These are phyloP conservation scores for Nicotiana noctiflora DNA, from an alignment of 257 asterid genomes.

Conservation along the genomic window DNA sequence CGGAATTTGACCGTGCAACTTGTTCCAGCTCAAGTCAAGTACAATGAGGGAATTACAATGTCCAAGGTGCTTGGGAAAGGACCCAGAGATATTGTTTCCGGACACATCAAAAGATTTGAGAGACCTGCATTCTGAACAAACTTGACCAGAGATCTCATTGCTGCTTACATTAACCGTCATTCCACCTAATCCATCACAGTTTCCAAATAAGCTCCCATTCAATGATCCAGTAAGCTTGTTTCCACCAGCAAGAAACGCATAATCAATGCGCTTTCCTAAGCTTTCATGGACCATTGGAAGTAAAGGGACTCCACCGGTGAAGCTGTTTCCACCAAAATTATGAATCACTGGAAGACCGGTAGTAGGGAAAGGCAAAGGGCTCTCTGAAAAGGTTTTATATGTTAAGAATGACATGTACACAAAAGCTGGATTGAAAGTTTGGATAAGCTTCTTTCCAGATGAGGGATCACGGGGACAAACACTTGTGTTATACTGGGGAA, in stretches of 20 bases:
- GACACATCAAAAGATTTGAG: conserved; percentile 59
- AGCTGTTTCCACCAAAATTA: conserved; percentile 59
- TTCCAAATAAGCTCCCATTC: conserved; percentile 38
- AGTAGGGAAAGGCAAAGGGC: conserved; percentile 28
- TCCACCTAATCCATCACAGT: conserved; percentile 53
- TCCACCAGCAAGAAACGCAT: conserved; percentile 67
- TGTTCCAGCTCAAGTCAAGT: conserved; percentile 63
- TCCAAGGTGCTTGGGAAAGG: conserved; percentile 44
- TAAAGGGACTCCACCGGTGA: conserved; percentile 42
- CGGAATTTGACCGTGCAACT: conserved; percentile 60
- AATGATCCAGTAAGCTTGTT: conserved; percentile 64
- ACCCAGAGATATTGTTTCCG: conserved; percentile 45
- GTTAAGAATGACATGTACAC: conserved; percentile 50
- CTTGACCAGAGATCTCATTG: conserved; percentile 48
- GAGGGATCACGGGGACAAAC: conserved; percentile 33
- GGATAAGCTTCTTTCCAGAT: not conserved
- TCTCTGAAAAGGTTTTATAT: conserved; percentile 28
- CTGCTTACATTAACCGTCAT: conserved; percentile 46
- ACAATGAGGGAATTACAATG: conserved; percentile 37
- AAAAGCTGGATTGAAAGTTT: conserved; percentile 39
- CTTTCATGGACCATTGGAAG: conserved; percentile 52
- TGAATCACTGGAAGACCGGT: conserved; percentile 39
- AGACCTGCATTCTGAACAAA: conserved; percentile 42
- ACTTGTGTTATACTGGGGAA: conserved; percentile 43
- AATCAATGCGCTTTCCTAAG: conserved; percentile 39